Evolutionary conservation across 1,139 yeast genomes (phyloP), one percentile per base, ranked within the genome.

Genomic region (Suhomyces wounanorum): DNA sequence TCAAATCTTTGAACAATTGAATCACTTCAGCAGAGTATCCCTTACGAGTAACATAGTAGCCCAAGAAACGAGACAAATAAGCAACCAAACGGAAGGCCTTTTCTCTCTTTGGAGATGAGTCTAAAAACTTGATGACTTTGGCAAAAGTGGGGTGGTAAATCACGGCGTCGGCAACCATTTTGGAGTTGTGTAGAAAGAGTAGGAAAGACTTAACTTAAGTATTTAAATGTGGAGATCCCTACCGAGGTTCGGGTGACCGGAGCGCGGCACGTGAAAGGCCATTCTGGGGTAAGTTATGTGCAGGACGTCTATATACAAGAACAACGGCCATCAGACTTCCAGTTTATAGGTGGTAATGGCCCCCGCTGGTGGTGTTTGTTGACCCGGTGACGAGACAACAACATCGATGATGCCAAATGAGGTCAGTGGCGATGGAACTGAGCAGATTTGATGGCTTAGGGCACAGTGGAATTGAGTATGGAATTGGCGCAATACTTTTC

Each of bases 1-100:
- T 85, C 51, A 87, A 65, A 21, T 75, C 72, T 57, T 75, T 75
- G 70, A 84, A 79, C 51, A 78, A 66, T 52, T 72, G 74, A 43
- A 85, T 79, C 18, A 81, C 64, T 46, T 78, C 77, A 47, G 74
- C 69, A 18, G 83, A 63, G 62, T 75, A 82, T 23, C 91, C 91
- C 60, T 82, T 77, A 60, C 85, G 82, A 51, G 77, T 77, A 43
- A 84, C 79, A 65, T 84, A 82, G 68, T 72, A 87, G 11, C 87
- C 70, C 51, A 89, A 70, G 68, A 91, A 87, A 55, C 96, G 77
- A 16, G 90, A 80, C 61, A 89, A 77, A 71, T 92, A 92, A 59
- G 95, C 97, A 49, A 91, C 79, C 52, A 89, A 73, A 62, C 98
- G 84, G 63, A 88, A 78, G 26, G 85, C 67, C 75, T 92, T 92